phyloP scores from a whole-genome alignment of 768 basidiomycete species.

The Mycena belliarum region DNA sequence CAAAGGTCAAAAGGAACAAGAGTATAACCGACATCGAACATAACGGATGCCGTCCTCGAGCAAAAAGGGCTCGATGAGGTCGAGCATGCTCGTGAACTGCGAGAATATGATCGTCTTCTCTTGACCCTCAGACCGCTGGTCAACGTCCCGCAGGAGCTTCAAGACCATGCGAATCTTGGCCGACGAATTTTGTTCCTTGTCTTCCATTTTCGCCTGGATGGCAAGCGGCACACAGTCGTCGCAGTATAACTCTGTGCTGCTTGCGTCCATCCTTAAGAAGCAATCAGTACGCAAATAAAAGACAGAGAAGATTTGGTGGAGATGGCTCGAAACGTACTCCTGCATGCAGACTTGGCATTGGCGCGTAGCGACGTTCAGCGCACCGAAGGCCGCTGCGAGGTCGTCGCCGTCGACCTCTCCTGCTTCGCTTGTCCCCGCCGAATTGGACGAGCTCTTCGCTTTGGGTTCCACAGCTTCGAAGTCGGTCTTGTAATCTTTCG shows the following conservation, averaged over 20 bases:
- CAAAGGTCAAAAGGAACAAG: neutral
- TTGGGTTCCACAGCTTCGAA: constrained; percentile 75
- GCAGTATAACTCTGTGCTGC: constrained; percentile 53
- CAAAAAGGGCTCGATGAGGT: constrained; percentile 86
- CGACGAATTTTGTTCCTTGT: constrained; percentile 64
- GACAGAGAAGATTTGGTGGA: too few relatives aligned
- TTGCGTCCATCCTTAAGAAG: constrained; percentile 35
- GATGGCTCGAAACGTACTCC: too few relatives aligned
- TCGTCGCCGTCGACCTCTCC: constrained; percentile 66
- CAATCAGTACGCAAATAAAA: constrained; percentile 1
- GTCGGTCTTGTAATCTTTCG: constrained; percentile 73
- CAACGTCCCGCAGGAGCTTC: constrained; percentile 66
- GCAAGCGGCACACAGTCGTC: constrained; percentile 58
- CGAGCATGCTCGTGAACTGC: constrained; percentile 87
- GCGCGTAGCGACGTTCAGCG: constrained; percentile 59
- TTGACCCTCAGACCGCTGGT: constrained; percentile 50
- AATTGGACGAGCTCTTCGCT: constrained; percentile 36
- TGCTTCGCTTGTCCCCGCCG: constrained; percentile 44
- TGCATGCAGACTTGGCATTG: constrained; percentile 81
- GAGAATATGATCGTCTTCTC: constrained; percentile 98
- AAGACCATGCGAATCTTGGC: constrained; percentile 88
- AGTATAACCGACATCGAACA: constrained; percentile 77
- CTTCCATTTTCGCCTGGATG: constrained; percentile 46
- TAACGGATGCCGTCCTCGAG: constrained; percentile 63
- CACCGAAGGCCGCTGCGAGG: constrained; percentile 71